Evolutionary conservation across 2,329 filamentous ascomycete species (phyloP), one percentile per base, ranked within the genome.

Genomic region (Rhexocercosporidium sp.): DNA sequence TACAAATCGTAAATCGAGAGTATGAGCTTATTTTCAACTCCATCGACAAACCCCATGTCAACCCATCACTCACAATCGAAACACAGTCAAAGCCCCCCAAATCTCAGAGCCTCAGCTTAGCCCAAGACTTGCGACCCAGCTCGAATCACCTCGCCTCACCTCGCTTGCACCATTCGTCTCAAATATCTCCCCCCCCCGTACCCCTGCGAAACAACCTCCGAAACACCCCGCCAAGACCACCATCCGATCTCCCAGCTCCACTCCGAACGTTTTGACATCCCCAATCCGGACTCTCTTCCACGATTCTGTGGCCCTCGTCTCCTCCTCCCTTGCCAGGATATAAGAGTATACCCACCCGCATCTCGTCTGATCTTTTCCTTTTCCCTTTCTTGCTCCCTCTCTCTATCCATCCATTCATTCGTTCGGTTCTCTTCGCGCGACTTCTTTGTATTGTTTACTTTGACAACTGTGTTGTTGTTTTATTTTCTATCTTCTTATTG

Each of bases 341-440:
- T 37, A 56, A 39, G 31, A 37, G 22, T 16, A 8, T 25, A 18
- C 2, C 20, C 14, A 20, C 11, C 53, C n/a, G 18, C 31, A 7
- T 34, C 22, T 56, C 53, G 53, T 56, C 53, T 37, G 53, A 56
- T 37, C 53, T 56, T 34, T 34, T 39, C n/a, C 31, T 51, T 25
- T n/a, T 37, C 34, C 4, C 34, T 37, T 11, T 18, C 49, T 53
- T 31, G 3, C 22, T 34, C 51, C 34, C 27, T 14, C 51, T 34
- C 51, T 51, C 47, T 18, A 22, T 51, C 22, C 18, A 56, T 56
- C 53, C 18, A 56, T 56, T 39, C 53, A 25, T 16, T 56, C 53
- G 53, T 56, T 56, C 31, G 2, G 8, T 39, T 56, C n/a, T 18
- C 5, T 5, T 53, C 27, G 29, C 6, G n/a, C 31, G 25, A 18